Evolutionary conservation across 768 basidiomycete species (phyloP), one percentile per base, ranked within the genome.

Genomic region (Dioszegia hungarica): DNA sequence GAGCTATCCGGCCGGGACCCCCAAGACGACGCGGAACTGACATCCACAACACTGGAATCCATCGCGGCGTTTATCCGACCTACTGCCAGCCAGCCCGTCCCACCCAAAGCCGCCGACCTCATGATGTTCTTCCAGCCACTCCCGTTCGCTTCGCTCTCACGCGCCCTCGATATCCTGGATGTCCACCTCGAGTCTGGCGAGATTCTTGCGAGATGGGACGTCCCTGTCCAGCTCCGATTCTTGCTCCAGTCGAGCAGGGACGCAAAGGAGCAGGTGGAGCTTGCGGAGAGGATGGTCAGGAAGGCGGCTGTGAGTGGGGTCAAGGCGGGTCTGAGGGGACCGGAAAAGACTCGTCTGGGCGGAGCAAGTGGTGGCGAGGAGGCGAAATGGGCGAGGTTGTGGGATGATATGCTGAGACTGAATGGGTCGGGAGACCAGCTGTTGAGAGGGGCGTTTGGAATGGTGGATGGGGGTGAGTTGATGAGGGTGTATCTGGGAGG

Each of bases 151-250:
- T 84, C 88, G 0, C 79, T 97, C 8, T 93, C 92, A 0, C 82
- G 83, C 50, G 85, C 86, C 5, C 82, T 99, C 37, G 94, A 99
- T 72, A 84, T 91, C 48, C 81, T 97, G 49, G 94, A 98, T 75
- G 83, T 94, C 1, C 94, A 98, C 74, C 82, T 99, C 12, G 90
- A 95, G 69, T 88, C 88, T 0, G 93, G 90, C 20, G 94, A 98
- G 75, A 89, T 91, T 40, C 79, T 99, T 17, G 82, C 88, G 2
- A 82, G 90, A 27, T 99, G 93, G 92, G 82, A 82, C 65, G 87
- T 87, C 1, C 82, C 88, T 22, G 86, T 86, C 1, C 86, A 89
- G 1, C 77, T 97, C 40, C 81, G 85, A n/a, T 97, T 91, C 88
- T 89, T 98, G 75, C 78, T 97, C 19, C 88, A 86, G 66, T 89